Evolutionary conservation across 129 eudicot genomes (phyloP).

Genomic region (carrot (Daucus carota)): DH1_v3.0 NC_030381.2:32964001-32964500

Average conservation of each 20-base stretch:
- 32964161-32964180: neutral
- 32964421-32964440: too few relatives aligned
- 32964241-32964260: neutral
- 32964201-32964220: neutral
- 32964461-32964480: neutral
- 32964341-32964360: constrained; percentile 76
- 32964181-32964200: neutral
- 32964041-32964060: too few relatives aligned
- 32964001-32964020: neutral
- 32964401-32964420: too few relatives aligned
- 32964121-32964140: neutral
- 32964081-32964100: neutral
- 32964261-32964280: constrained; percentile 17
- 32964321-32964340: constrained; percentile 93
- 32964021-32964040: too few relatives aligned
- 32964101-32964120: neutral
- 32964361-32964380: constrained; percentile 7
- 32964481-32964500: neutral
- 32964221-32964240: neutral
- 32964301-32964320: constrained; percentile 90
- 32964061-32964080: neutral
- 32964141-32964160: neutral
- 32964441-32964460: too few relatives aligned
- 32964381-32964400: too few relatives aligned
- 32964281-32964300: constrained; percentile 99